Base-by-base conservation (phyloP, 2,329 filamentous ascomycete genomes). In the Cordyceps javanica region DNA sequence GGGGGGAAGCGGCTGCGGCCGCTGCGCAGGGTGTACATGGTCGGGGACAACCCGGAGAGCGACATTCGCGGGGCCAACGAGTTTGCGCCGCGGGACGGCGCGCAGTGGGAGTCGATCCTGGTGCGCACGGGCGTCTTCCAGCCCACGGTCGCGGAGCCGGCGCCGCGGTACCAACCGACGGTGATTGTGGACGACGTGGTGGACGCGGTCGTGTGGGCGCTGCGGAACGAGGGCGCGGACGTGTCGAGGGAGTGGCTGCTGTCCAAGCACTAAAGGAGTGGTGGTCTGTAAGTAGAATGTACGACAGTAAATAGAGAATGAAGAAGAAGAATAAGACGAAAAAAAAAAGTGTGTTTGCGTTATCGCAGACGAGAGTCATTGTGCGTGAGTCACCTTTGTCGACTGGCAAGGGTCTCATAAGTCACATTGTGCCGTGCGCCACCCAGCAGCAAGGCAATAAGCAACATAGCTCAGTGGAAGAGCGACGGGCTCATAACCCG, bases 61-160 rank as follows among this genome's bases (percentile, higher is more conserved):
- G 94, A 99, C 70, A 96, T 99, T 63, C 78, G 83, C 5, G 94
- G 94, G 6, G 92, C 90, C 21, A 96, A 96, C 68, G 80, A 82
- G 46, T 96, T 88, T 67, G 67, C 75, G 45, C 89, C 87, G 61
- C 75, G 79, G 4, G 73, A 80, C 58, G 87, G 86, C 9, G 89
- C 85, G n/a, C 77, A 85, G 59, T 96, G 92, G 91, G 75, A 79
- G 41, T 88, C 88, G 44, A 81, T 95, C 19, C 74, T 96, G 59
- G 88, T 96, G 28, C 80, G 84, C 63, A 96, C 89, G 9, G 91
- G 91, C 0, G 91, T 96, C 1, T 95, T 88, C 73, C 62, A 66
- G 51, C 62, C 70, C 61, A 75, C 71, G 21, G 63, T 67, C 25
- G 69, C 70, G 44, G 69, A 75, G 41, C 72, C 66, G 16, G 69